A percentile compares a stretch with the other conserved stretches of the same genome.
phyloP scores from a whole-genome alignment of 2,329 filamentous ascomycete species.

The Chaetothyriales sp. region DNA sequence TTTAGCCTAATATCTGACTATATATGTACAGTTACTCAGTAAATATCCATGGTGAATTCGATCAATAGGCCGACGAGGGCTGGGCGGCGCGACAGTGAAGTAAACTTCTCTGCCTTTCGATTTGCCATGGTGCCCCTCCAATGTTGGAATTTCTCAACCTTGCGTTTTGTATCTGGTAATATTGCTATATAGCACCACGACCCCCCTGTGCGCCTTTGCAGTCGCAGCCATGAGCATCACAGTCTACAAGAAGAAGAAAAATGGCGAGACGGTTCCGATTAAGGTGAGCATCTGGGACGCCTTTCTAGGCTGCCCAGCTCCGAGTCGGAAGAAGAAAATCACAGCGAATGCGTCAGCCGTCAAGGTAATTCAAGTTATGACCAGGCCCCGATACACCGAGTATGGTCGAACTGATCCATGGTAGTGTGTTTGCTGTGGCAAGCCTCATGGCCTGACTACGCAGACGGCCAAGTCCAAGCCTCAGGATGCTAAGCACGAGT shows the following conservation, averaged over 20 bases:
- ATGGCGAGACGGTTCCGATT: conserved; percentile 11
- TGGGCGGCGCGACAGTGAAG: not conserved
- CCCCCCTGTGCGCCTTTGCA: not conserved
- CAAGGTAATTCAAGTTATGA: not conserved
- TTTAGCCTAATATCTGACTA: no score
- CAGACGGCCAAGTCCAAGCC: not conserved
- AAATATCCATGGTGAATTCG: no score
- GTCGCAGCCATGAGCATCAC: conserved; percentile 13
- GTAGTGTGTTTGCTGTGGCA: conserved; percentile 13
- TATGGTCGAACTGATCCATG: not conserved
- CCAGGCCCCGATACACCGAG: no score
- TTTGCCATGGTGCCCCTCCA: not conserved
- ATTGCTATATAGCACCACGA: not conserved
- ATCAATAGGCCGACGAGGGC: not conserved
- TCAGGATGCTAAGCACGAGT: conserved; percentile 1
- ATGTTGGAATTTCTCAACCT: not conserved
- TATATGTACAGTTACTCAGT: no score
- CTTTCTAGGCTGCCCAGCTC: conserved; percentile 11
- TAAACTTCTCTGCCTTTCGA: not conserved
- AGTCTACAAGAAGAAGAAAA: conserved; percentile 6
- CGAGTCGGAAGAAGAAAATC: conserved; percentile 9
- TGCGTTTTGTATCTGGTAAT: not conserved
- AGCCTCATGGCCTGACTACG: conserved; percentile 1
- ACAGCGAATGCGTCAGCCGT: conserved; percentile 1
- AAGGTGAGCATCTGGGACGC: conserved; percentile 16